These are phyloP conservation scores for Colletotrichum sp. DNA, from an alignment of 2,329 filamentous ascomycete species.

Conservation along the genomic window DNA sequence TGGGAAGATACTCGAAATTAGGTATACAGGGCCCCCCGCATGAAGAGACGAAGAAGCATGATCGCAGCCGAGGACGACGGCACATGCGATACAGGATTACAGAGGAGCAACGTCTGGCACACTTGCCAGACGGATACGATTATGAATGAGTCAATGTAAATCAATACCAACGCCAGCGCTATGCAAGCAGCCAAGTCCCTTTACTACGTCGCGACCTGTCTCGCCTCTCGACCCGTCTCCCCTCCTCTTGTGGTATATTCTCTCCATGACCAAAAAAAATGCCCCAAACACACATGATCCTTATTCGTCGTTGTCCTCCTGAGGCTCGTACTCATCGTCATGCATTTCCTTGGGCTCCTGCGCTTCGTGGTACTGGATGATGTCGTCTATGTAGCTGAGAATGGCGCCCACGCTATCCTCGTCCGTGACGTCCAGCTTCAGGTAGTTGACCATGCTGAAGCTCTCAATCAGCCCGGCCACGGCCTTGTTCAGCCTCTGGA, in stretches of 20 bases:
- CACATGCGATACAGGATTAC: not conserved
- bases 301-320: constrained; percentile 22
- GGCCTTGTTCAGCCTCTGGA: constrained; percentile 82
- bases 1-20: not conserved
- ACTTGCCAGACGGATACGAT: not conserved
- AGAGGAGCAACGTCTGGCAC: not conserved
- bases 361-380: constrained; percentile 90
- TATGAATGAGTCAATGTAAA: constrained; percentile 12
- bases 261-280: not conserved
- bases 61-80: not conserved
- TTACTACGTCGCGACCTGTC: not conserved
- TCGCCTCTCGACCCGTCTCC: not conserved
- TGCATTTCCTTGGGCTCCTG: constrained; percentile 87
- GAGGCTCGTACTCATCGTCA: constrained; percentile 52
- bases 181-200: constrained; percentile 33
- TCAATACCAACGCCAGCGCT: constrained; percentile 45
- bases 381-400: constrained; percentile 91
- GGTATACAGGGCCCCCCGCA: not conserved
- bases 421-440: constrained; percentile 86
- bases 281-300: not conserved
- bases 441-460: constrained; percentile 97
- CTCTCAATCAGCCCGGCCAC: constrained; percentile 93
- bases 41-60: not conserved
- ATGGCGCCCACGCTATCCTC: constrained; percentile 89
- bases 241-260: not conserved